Evolutionary conservation across 2,329 filamentous ascomycete species (phyloP), one percentile per base, ranked within the genome.

Genomic region (Lachnellula hyalina): DNA sequence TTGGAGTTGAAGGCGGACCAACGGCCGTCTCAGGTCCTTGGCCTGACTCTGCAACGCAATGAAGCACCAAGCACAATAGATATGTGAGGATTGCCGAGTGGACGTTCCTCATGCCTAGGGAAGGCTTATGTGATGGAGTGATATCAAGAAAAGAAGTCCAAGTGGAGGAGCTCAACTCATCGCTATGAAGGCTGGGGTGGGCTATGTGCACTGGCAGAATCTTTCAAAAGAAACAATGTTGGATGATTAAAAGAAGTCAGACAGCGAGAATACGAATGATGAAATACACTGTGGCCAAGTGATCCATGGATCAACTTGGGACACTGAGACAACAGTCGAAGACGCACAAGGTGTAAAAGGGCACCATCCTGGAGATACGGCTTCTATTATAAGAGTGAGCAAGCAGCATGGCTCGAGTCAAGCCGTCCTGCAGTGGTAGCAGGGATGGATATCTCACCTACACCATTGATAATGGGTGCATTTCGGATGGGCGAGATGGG

Each of bases 161-260:
- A 56, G 48, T 54, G 40, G 17, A 60, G 58, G 53, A 58, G 54
- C 55, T 63, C 61, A 66, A 61, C 49, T 59, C 62, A 66, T 65
- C 45, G 51, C 57, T 64, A 50, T 52, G 25, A 49, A 34, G 28
- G 36, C 53, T 45, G 41, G n/a, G 52, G 9, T 32, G 28, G 8
- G 52, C 61, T 45, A 55, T 50, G 54, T 41, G 56, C 53, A 58
- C 55, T 57, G n/a, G 52, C 35, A 56, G 44, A 57, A 55, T 49
- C 34, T 42, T 54, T 38, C 36, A 57, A 56, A 60, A 47, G 51
- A 36, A 54, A 55, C 45, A 54, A 49, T 46, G 54, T 45, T 50
- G 40, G 61, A 61, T 38, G 55, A 61, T 51, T 51, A 44, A 49
- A 60, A 59, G 57, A 61, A 60, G 47, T 50, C 46, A 57, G 51